Percentiles rank a stretch among this genome's conserved stretches.
Evolutionary conservation across 73 alveolate genomes (phyloP).

Genomic region (Stentor roeselii): DNA sequence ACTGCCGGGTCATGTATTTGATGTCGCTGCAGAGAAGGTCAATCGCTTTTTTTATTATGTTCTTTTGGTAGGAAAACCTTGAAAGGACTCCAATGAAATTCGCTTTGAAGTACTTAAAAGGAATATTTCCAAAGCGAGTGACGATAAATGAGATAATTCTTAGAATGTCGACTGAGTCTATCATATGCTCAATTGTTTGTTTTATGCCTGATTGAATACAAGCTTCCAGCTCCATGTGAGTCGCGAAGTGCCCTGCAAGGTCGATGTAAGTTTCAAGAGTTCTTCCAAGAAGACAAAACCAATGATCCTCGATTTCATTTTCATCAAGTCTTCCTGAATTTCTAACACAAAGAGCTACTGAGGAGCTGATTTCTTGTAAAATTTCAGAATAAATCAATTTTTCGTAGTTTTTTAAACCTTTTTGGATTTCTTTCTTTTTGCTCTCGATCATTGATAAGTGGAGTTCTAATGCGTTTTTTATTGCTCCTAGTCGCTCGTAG

Average conservation of each 20-base stretch:
- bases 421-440: neutral
- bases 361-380: neutral
- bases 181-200: constrained; percentile 6
- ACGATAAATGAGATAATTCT: neutral
- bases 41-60: constrained; percentile 15
- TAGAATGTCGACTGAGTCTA: constrained; percentile 15
- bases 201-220: neutral
- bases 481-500: constrained; percentile 16
- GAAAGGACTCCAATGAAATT: constrained; percentile 13
- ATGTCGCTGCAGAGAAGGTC: constrained; percentile 17
- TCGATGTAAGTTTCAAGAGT: neutral
- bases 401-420: neutral
- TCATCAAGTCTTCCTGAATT: constrained; percentile 9
- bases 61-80: constrained; percentile 19
- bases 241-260: neutral
- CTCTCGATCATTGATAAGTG: neutral
- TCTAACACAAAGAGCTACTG: constrained; percentile 21
- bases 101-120: constrained; percentile 23
- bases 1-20: constrained; percentile 18
- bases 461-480: neutral
- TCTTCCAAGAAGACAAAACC: constrained; percentile 15
- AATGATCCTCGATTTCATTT: constrained; percentile 7
- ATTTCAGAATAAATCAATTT: neutral
- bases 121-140: neutral
- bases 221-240: neutral